Base-by-base conservation (phyloP, 495 filamentous ascomycete species). In the Aspergillus homomorphus region DNA sequence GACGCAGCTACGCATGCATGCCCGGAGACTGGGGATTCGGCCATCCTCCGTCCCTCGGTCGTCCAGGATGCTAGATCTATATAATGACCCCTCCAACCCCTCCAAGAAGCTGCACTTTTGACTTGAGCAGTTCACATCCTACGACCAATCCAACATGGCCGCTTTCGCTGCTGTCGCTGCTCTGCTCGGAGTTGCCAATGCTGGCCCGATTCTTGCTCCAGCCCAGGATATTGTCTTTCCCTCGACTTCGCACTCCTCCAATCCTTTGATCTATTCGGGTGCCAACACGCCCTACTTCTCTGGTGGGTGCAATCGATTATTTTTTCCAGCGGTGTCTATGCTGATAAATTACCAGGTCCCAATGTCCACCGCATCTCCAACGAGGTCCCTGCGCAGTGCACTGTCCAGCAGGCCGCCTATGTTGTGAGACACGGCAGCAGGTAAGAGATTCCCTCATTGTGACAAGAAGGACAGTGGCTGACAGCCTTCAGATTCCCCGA, bases 391-490 rank as follows among this genome's bases (percentile, higher is more conserved):
- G 65, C 75, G 15, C 71, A 72, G 33, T 86, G 83, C 57, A 70
- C 70, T 6, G 77, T 84, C n/a, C 76, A 83, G 45, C 77, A 80
- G 57, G 81, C 76, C 21, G 76, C 77, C 23, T 84, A 82, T 60
- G 62, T 80, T 30, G 73, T 77, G 24, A 77, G 82, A 52, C 83
- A 85, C 62, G 83, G 82, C 19, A 82, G 78, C 60, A 70, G 83
- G 53, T 85, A 77, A 26, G 46, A 18, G 20, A 3, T 12, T 3
- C 14, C 7, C 2, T 26, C 22, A 28, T 30, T 19, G 6, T 48
- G 20, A 18, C 9, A 24, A 48, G 33, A 38, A 38, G 6, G 6
- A 12, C 4, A 6, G 33, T 38, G 6, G 33, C 33, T 38, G 10
- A 38, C 15, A 2, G 33, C 33, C 8, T 2, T 9, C 22, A 51